Evolutionary conservation across 1,284 basidiomycete genomes (phyloP).

Genomic region (Tilletia caries): DNA sequence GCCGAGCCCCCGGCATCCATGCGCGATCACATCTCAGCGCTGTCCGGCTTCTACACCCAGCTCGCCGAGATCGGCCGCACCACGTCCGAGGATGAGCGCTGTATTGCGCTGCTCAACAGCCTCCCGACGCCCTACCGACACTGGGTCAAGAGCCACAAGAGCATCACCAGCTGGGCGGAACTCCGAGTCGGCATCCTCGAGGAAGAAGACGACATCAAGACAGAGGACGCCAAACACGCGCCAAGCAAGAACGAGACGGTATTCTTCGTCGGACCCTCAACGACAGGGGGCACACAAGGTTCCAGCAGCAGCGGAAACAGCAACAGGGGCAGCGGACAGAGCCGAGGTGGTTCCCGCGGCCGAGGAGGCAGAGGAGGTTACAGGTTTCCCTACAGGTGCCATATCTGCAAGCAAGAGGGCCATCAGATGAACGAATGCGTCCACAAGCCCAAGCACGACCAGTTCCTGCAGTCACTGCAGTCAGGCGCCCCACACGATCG

Average conservation of each 20-base stretch:
- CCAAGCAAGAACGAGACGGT: background rate
- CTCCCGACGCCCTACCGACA: background rate
- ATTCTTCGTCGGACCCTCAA: background rate
- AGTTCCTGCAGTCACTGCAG: background rate
- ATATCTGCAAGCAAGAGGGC: background rate
- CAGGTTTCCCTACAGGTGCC: background rate
- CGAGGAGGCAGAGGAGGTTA: background rate
- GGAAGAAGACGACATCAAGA: background rate
- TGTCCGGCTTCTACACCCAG: background rate
- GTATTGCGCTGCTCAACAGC: background rate
- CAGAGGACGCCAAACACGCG: background rate
- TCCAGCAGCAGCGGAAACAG: too few species aligned
- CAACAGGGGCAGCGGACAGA: background rate
- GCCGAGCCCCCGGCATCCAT: background rate
- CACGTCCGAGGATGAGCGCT: background rate
- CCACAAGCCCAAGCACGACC: background rate
- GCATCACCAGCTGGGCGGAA: background rate
- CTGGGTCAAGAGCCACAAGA: slow-evolving; percentile 5
- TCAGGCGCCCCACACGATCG: background rate
- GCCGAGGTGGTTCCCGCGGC: background rate
- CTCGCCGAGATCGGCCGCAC: background rate
- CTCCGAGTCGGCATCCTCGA: background rate
- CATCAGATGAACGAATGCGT: background rate
- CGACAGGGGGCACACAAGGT: too few species aligned
- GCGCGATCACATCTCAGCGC: background rate